Base-by-base conservation (phyloP, 176 grass and related monocot genomes). In the Oryza longistaminata region DNA sequence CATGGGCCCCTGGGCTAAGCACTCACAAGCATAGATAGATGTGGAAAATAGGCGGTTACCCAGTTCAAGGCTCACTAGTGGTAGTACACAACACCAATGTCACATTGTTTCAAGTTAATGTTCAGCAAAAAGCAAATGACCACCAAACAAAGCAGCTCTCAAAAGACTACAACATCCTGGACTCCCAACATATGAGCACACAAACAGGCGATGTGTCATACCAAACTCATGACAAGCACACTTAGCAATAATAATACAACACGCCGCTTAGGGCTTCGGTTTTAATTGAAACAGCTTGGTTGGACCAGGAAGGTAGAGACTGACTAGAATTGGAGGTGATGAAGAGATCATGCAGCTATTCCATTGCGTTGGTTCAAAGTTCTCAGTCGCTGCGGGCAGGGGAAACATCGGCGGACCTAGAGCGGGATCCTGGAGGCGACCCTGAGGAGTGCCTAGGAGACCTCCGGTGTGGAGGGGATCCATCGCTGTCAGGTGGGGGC, bases 371-470 rank as follows among this genome's bases (percentile, higher is more conserved):
- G 10, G 55, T 22, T 60, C 44, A 76, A 21, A 76, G 43, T n/a
- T 55, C 66, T 90, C 74, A 88, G 21, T 85, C 86, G 53, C 83
- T 92, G 25, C n/a, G 67, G 25, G 67, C 86, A 3, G 93, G 90
- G 60, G 82, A 88, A 2, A 71, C 81, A 0, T 95, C 85, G 0
- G 88, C 85, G 3, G 93, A 92, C 70, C 93, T 95, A 2, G 93
- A 95, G 35, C 90, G 85, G 34, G 93, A 95, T 26, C 93, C 93
- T 0, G 76, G 93, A 33, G 90, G 90, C 0, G 88, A 95, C 10
- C 73, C 90, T 2, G 93, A 95, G 65, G 49, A 43, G n/a, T 76
- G 82, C 79, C 83, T 88, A 5, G 88, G 71, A 3, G 53, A 90
- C 78, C 93, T 86, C 33, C 17, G 35, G 50, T 53, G 79, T 5